phyloP scores from a whole-genome alignment of 805 yeast species.

The Kodamaea jinghongensis region DNA sequence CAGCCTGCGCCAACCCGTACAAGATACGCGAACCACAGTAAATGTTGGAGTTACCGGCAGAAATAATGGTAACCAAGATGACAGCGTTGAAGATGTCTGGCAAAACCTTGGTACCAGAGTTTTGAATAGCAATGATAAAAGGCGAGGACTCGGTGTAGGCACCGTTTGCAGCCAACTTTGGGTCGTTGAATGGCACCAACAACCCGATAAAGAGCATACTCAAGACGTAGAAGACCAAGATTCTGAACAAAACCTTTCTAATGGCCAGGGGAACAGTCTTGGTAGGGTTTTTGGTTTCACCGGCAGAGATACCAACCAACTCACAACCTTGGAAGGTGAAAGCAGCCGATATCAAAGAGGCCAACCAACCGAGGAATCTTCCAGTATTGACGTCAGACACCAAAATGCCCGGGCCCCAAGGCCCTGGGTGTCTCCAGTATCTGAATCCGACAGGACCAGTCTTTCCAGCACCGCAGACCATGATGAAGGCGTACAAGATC shows the following conservation, averaged over 20 bases:
- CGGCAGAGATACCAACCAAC: conserved; percentile 70
- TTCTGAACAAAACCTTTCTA: conserved; percentile 65
- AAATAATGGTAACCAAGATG: conserved; percentile 60
- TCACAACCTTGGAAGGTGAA: conserved; percentile 82
- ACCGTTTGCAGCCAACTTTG: conserved; percentile 36
- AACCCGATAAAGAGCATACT: conserved; percentile 69
- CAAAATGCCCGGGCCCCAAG: conserved; percentile 70
- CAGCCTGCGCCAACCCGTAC: conserved; percentile 60
- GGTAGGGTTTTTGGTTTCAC: conserved; percentile 69
- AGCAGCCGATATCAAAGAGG: conserved; percentile 69
- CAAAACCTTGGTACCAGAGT: conserved; percentile 62
- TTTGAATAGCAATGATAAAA: conserved; percentile 66
- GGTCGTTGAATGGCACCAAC: conserved; percentile 67
- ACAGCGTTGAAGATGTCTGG: conserved; percentile 75
- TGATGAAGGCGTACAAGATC: conserved; percentile 60
- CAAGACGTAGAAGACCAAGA: conserved; percentile 60
- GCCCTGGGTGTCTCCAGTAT: conserved; percentile 78
- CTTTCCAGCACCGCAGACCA: conserved; percentile 73
- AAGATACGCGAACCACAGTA: conserved; percentile 70
- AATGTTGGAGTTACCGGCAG: conserved; percentile 78
- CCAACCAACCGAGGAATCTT: conserved; percentile 66
- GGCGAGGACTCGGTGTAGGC: conserved; percentile 58
- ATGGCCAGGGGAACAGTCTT: conserved; percentile 71
- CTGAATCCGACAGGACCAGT: conserved; percentile 75
- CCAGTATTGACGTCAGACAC: conserved; percentile 49